Conservation (phyloP, 1,139 yeast genomes). For the Suhomyces maxii region DNA sequence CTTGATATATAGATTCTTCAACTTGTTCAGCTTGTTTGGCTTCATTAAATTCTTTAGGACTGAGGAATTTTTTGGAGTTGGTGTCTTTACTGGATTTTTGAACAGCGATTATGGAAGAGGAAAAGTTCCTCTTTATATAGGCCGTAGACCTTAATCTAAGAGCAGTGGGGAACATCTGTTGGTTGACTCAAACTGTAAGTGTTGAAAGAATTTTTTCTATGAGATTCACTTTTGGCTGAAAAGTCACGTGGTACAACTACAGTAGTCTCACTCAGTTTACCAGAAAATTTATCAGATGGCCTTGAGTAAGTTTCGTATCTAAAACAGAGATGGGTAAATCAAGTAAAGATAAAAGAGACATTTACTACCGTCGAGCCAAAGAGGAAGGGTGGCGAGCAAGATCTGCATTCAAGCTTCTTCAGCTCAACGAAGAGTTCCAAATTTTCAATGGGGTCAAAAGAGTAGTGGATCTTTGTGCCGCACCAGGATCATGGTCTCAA, state of each 20-base stretch:
- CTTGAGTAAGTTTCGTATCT: background rate
- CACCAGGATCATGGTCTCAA: conserved; percentile 99
- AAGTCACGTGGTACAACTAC: background rate
- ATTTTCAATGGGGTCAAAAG: conserved; percentile 71
- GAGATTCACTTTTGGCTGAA: background rate
- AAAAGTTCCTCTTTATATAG: conserved; percentile 5
- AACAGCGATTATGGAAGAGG: conserved; percentile 2
- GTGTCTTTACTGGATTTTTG: conserved; percentile 1
- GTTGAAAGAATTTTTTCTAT: background rate
- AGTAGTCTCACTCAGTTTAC: conserved; percentile 1
- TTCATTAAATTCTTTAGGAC: conserved; percentile 34
- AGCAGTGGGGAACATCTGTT: background rate
- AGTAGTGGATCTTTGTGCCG: conserved; percentile 97
- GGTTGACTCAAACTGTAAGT: background rate
- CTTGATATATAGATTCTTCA: conserved; percentile 33
- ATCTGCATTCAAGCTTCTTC: conserved; percentile 89
- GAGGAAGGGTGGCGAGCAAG: conserved; percentile 98
- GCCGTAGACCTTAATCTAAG: conserved; percentile 2
- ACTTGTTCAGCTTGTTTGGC: conserved; percentile 26
- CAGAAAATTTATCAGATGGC: conserved; percentile 4
- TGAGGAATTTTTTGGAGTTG: conserved; percentile 19
- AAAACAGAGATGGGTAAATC: conserved; percentile 75
- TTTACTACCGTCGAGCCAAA: conserved; percentile 87
- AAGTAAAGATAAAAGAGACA: conserved; percentile 91
- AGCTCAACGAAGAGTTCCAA: conserved; percentile 84